Evolutionary conservation across 2,329 filamentous ascomycete species (phyloP), one percentile per base, ranked within the genome.

Genomic region (Furcasterigmium sp.): DNA sequence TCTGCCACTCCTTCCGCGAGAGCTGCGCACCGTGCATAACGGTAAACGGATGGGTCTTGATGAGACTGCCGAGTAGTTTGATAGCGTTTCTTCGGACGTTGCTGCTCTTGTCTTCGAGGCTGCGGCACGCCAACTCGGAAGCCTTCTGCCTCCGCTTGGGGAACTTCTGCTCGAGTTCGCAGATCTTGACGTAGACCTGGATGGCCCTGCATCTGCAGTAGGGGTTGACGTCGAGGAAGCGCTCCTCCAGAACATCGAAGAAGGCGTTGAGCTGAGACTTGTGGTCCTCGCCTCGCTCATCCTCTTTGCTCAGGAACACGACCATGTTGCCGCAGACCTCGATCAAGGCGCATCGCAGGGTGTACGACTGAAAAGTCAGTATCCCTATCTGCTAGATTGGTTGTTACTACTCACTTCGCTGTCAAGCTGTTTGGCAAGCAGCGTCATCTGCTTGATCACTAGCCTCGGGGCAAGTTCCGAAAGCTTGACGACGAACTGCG

Each of bases 311-410:
- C 35, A 98, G 77, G 64, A 96, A 87, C 14, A 81, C 79, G 56
- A 98, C 87, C 67, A 98, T 81, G 64, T 98, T 97, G 41, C 93
- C 94, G 61, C 91, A 97, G 7, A 98, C 91, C 62, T 98, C 93
- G 46, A 98, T 94, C 39, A 98, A 78, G 5, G 93, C 88, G 60
- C 89, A 96, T 45, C 93, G 83, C 19, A 98, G 76, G 3, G 91
- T 95, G 62, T 97, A 95, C 8, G 93, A 95, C 80, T 87, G 36
- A 37, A n/a, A n/a, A 14, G 17, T 41, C 21, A 48, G 39, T 18
- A 23, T 6, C 29, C 17, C 6, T 13, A 3, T 2, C 2, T 13
- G 10, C 7, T 15, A 9, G 19, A 9, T 4, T 3, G 5, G 6
- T 5, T 9, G 15, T 7, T n/a, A 18, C 13, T 5, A 11, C 57